Percentiles rank a stretch among this genome's conserved stretches.
Evolutionary conservation across 768 basidiomycete species (phyloP).

Genomic region (Xerocomus spinulosus): DNA sequence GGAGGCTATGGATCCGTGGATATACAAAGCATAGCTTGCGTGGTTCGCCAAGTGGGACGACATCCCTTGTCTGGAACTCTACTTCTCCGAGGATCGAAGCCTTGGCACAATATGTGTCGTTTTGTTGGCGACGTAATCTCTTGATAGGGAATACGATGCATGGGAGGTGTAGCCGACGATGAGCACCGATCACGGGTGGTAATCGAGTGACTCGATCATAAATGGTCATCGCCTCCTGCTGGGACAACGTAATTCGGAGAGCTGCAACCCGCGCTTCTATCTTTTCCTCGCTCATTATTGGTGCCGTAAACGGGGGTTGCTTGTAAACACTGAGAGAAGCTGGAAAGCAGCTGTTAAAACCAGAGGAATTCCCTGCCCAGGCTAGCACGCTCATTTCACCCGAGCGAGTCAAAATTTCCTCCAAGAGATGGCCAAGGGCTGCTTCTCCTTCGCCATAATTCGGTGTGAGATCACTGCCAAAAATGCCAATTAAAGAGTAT

Average conservation of each 20-base stretch:
- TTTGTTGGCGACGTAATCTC: constrained; percentile 1
- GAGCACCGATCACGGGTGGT: constrained; percentile 4
- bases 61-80: constrained; percentile 3
- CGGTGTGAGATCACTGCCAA: constrained; percentile 3
- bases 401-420: constrained; percentile 4
- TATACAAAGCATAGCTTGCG: constrained; percentile 8
- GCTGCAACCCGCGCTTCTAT: neutral
- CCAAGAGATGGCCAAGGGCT: constrained; percentile 8
- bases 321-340: constrained; percentile 3
- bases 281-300: neutral
- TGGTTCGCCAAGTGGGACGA: constrained; percentile 1
- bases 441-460: constrained; percentile 10
- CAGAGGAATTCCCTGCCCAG: constrained; percentile 4
- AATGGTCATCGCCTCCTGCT: constrained; percentile 1
- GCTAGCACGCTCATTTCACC: constrained; percentile 3
- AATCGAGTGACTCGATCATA: constrained; percentile 5
- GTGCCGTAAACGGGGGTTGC: neutral
- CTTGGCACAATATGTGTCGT: constrained; percentile 4
- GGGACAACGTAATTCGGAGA: neutral
- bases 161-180: constrained; percentile 9
- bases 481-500: constrained; percentile 8
- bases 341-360: constrained; percentile 9
- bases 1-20: constrained; percentile 9
- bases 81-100: constrained; percentile 7
- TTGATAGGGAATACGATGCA: constrained; percentile 9